A percentile compares a stretch with the other conserved stretches of the same genome.
phyloP scores from a whole-genome alignment of 1,284 basidiomycete species.

The Malassezia vespertilionis region DNA sequence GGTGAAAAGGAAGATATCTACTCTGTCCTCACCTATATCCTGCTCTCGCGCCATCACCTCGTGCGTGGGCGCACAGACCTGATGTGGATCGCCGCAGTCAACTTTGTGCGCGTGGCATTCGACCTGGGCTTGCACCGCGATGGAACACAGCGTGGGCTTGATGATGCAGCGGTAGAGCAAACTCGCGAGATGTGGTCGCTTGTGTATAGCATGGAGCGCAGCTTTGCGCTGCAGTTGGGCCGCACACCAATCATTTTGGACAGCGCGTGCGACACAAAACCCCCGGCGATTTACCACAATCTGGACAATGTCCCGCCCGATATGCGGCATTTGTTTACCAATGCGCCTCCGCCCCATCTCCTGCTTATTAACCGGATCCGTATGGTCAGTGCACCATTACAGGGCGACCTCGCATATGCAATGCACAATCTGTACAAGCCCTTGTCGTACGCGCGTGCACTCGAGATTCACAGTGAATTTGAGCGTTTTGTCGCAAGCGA shows the following conservation, averaged over 20 bases:
- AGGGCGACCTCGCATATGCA: slow-evolving; percentile 11
- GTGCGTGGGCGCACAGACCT: slow-evolving; percentile 34
- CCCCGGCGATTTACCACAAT: slow-evolving; percentile 23
- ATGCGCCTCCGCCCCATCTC: slow-evolving; percentile 1
- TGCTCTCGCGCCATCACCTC: slow-evolving; percentile 28
- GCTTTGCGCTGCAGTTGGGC: slow-evolving; percentile 26
- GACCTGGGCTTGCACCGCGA: slow-evolving; percentile 42
- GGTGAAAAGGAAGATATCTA: slow-evolving; percentile 31
- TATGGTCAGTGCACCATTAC: background rate
- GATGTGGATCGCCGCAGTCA: slow-evolving; percentile 26
- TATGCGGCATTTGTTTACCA: background rate
- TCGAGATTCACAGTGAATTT: slow-evolving; percentile 25
- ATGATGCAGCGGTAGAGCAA: slow-evolving; percentile 24
- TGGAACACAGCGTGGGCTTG: slow-evolving; percentile 27
- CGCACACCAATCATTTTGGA: slow-evolving; percentile 37
- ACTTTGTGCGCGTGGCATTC: slow-evolving; percentile 27
- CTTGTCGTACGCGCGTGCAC: slow-evolving; percentile 28
- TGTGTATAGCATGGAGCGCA: slow-evolving; percentile 29
- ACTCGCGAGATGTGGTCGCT: slow-evolving; percentile 34
- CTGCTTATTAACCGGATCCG: slow-evolving; percentile 6
- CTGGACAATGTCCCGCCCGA: background rate
- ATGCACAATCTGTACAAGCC: slow-evolving; percentile 21
- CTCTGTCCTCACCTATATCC: slow-evolving; percentile 26
- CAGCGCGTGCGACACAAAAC: slow-evolving; percentile 28
- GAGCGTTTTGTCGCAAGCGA: slow-evolving; percentile 14